A percentile compares a stretch with the other conserved stretches of the same genome.
Conservation (phyloP, 78 protist genomes). For the Dictyostelium citrinum region DNA sequence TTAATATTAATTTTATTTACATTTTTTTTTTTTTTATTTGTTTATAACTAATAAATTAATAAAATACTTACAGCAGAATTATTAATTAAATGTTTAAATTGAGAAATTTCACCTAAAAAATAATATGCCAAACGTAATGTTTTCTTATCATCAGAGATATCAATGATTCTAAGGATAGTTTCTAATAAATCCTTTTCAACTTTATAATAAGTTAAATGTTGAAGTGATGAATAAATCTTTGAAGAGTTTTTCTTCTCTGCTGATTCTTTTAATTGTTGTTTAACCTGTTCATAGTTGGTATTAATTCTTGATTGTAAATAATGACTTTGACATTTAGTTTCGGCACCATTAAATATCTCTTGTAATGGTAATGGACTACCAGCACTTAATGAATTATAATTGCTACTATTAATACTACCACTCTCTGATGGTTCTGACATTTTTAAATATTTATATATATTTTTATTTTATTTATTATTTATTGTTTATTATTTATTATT, state of each 20-base stretch:
- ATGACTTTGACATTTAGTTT: conserved; percentile 28
- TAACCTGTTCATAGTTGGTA: conserved; percentile 51
- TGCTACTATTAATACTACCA: background rate
- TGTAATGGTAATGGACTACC: background rate
- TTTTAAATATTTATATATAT: background rate
- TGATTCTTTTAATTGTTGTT: conserved; percentile 43
- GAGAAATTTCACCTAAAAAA: conserved; percentile 51
- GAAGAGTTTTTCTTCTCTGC: conserved; percentile 62
- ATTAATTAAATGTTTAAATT: conserved; percentile 40
- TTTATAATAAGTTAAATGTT: conserved; percentile 57
- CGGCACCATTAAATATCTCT: background rate
- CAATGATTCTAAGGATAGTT: conserved; percentile 12
- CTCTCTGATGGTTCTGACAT: background rate
- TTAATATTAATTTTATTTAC: no score
- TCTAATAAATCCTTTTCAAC: conserved; percentile 65
- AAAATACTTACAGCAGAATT: conserved; percentile 58
- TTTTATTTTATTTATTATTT: background rate
- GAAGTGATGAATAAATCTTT: conserved; percentile 33
- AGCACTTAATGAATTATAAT: background rate
- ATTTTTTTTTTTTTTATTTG: background rate
- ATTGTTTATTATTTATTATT: background rate
- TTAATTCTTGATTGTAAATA: conserved; percentile 44
- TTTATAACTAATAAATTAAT: no score
- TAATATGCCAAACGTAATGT: conserved; percentile 56
- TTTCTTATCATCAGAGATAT: conserved; percentile 61